Percentiles rank a stretch among this genome's conserved stretches.
Evolutionary conservation across 345 rosid species (phyloP).

Genomic region (Pelargonium nanum): DNA sequence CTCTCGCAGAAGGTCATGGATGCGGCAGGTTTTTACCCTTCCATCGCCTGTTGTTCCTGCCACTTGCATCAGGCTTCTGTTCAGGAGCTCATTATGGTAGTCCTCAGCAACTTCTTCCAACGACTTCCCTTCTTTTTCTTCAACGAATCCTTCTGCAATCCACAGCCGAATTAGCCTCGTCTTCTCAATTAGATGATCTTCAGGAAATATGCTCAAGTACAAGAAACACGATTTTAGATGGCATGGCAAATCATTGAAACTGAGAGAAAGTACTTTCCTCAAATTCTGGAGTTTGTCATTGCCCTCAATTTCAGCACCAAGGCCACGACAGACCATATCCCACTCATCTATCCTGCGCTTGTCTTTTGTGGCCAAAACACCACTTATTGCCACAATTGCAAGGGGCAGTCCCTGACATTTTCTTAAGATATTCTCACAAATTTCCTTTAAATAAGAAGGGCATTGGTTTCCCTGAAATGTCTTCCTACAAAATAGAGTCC

Average conservation of each 20-base stretch:
- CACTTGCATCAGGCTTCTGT: constrained; percentile 15
- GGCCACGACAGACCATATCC: not conserved
- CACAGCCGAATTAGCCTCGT: constrained; percentile 13
- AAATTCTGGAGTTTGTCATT: constrained; percentile 11
- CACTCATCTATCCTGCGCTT: not conserved
- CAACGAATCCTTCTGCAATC: constrained; percentile 19
- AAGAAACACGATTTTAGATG: constrained; percentile 15
- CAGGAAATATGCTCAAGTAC: constrained; percentile 19
- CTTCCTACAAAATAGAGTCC: constrained; percentile 21
- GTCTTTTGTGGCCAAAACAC: constrained; percentile 17
- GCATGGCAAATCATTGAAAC: constrained; percentile 19
- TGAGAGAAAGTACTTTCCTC: constrained; percentile 17
- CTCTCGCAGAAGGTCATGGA: constrained; percentile 14
- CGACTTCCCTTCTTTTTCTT: constrained; percentile 11
- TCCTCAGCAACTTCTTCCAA: constrained; percentile 18
- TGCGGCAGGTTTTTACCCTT: constrained; percentile 11
- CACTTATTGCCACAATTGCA: constrained; percentile 25
- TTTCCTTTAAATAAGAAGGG: constrained; percentile 13
- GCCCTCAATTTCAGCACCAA: not conserved
- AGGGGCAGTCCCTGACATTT: constrained; percentile 31
- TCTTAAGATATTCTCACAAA: constrained; percentile 10
- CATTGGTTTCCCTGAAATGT: constrained; percentile 11
- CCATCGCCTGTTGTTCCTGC: constrained; percentile 6
- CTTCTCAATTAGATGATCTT: constrained; percentile 5
- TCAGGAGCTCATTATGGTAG: constrained; percentile 13